Percentiles rank a stretch among this genome's conserved stretches.
These are phyloP conservation scores for Sporothrix pseudoabietina DNA, from an alignment of 2,329 filamentous ascomycete species.

Conservation along the genomic window DNA sequence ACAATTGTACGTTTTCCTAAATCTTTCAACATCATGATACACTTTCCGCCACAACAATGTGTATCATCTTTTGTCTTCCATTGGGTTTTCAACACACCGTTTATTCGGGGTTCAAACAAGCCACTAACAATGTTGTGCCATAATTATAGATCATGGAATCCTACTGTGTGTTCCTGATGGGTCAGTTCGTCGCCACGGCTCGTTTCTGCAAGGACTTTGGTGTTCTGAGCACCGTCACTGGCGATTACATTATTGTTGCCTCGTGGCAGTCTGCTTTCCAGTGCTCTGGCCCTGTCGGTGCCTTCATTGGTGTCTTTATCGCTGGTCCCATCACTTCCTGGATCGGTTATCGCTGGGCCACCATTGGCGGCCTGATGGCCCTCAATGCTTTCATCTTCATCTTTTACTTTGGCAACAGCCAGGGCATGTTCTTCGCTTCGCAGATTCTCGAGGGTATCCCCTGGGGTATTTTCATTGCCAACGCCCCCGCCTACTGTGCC, in stretches of 20 bases:
- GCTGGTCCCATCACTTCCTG: slow-evolving; percentile 62
- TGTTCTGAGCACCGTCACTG: slow-evolving; percentile 39
- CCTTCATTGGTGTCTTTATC: slow-evolving; percentile 60
- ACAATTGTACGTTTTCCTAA: slow-evolving; percentile 45
- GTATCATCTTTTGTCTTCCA: background rate
- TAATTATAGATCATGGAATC: slow-evolving; percentile 62
- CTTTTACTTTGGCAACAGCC: slow-evolving; percentile 50
- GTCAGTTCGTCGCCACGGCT: slow-evolving; percentile 58
- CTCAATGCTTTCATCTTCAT: slow-evolving; percentile 62
- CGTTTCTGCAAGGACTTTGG: slow-evolving; percentile 53
- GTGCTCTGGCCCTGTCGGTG: slow-evolving; percentile 58
- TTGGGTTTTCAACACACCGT: background rate
- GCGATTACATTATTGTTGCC: slow-evolving; percentile 48
- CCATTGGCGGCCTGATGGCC: slow-evolving; percentile 56
- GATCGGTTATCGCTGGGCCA: slow-evolving; percentile 63
- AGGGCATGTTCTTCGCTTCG: slow-evolving; percentile 51
- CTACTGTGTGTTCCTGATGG: slow-evolving; percentile 64
- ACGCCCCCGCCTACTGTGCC: slow-evolving; percentile 63
- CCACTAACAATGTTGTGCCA: too few relatives aligned
- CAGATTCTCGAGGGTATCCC: slow-evolving; percentile 64
- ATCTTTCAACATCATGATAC: background rate
- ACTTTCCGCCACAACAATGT: too few relatives aligned
- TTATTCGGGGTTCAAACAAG: too few relatives aligned
- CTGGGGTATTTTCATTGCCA: slow-evolving; percentile 68
- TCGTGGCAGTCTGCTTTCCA: slow-evolving; percentile 63